phyloP scores from a whole-genome alignment of 331 rosid species.

The Quercus lobata region DNA sequence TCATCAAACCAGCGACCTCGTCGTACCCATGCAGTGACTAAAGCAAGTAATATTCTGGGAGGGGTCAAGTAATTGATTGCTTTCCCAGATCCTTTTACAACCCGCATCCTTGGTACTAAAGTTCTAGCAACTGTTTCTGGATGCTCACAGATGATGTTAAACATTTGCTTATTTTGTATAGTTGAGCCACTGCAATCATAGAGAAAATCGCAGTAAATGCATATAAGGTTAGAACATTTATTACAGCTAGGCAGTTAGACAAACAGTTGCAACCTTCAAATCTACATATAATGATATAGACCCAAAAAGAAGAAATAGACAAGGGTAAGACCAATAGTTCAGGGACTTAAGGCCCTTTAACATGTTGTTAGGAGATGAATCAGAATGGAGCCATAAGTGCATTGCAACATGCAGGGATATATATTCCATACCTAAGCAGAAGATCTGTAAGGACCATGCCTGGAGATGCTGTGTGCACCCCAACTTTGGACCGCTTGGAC shows the following conservation, averaged over 20 bases:
- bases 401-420: constrained; percentile 2
- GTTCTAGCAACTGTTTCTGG: constrained; percentile 98
- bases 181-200: constrained; percentile 69
- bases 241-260: background rate
- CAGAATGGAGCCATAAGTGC: background rate
- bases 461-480: constrained; percentile 93
- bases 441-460: constrained; percentile 98
- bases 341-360: background rate
- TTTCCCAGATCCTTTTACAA: constrained; percentile 85
- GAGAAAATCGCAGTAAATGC: background rate
- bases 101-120: constrained; percentile 90
- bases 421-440: constrained; percentile 61
- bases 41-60: constrained; percentile 87
- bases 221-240: constrained; percentile 10
- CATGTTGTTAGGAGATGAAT: background rate
- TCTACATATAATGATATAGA: background rate
- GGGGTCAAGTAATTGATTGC: constrained; percentile 93
- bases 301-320: background rate
- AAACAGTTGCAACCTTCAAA: background rate
- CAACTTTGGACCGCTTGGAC: constrained; percentile 77
- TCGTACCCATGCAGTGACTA: constrained; percentile 90
- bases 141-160: constrained; percentile 88
- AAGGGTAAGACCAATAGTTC: background rate
- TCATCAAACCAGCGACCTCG: constrained; percentile 96
- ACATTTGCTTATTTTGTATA: constrained; percentile 74